Percentiles rank a stretch among this genome's conserved stretches.
These are phyloP conservation scores for Ceratobasidium sp. DNA, from an alignment of 1,284 basidiomycete species.

Conservation along the genomic window DNA sequence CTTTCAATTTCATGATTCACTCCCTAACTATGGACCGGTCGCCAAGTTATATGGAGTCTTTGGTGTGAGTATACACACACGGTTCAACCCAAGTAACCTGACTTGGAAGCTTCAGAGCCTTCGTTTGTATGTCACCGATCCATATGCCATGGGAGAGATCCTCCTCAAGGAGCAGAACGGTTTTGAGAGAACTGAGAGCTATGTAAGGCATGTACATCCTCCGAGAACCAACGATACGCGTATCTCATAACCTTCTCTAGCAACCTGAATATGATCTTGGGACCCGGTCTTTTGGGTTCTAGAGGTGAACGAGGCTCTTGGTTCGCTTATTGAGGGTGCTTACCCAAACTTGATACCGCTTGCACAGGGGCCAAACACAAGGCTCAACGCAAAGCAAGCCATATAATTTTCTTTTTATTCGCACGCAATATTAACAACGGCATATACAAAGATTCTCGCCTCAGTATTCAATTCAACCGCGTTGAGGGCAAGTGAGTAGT, in stretches of 20 bases:
- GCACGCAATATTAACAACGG: background rate
- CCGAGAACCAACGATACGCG: background rate
- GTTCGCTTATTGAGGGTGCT: background rate
- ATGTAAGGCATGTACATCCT: slow-evolving; percentile 2
- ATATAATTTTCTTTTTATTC: background rate
- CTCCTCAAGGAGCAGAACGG: slow-evolving; percentile 19
- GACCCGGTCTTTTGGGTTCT: slow-evolving; percentile 31
- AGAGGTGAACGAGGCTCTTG: slow-evolving; percentile 1
- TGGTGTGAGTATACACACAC: slow-evolving; percentile 7
- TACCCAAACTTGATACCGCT: background rate
- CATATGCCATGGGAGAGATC: slow-evolving; percentile 25
- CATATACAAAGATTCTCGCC: slow-evolving; percentile 1
- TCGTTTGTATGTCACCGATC: slow-evolving; percentile 29
- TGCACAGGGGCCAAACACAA: slow-evolving; percentile 20
- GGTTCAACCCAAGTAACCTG: background rate
- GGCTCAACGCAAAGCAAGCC: slow-evolving; percentile 30
- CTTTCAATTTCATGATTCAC: slow-evolving; percentile 29
- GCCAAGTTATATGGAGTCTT: slow-evolving; percentile 34
- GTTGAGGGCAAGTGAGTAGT: slow-evolving; percentile 24
- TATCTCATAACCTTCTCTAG: background rate
- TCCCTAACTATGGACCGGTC: slow-evolving; percentile 22
- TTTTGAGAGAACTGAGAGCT: slow-evolving; percentile 37
- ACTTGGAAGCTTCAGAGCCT: background rate
- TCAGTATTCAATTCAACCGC: slow-evolving; percentile 31
- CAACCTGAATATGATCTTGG: slow-evolving; percentile 27